phyloP scores from a whole-genome alignment of 805 yeast genomes.

The Spathaspora gorwiae region DNA sequence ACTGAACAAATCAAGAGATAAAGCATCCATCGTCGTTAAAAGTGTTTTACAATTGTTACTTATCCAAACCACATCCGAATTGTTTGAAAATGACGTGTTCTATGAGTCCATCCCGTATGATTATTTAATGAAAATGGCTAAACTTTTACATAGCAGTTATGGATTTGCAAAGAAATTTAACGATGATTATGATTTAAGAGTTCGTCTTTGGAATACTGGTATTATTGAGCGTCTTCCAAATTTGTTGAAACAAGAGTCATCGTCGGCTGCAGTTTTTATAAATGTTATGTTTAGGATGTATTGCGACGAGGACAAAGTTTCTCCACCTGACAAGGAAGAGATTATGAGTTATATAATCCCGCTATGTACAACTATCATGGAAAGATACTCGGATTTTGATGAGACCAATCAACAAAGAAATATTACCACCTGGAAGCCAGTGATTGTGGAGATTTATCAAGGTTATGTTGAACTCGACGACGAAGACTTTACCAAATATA shows the following conservation, averaged over 20 bases:
- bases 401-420: slow-evolving; percentile 77
- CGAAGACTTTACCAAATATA: slow-evolving; percentile 56
- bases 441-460: slow-evolving; percentile 79
- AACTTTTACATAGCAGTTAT: slow-evolving; percentile 63
- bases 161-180: slow-evolving; percentile 83
- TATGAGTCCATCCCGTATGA: slow-evolving; percentile 65
- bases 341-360: slow-evolving; percentile 55
- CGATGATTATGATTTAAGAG: slow-evolving; percentile 80
- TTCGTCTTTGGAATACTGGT: slow-evolving; percentile 87
- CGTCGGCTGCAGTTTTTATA: slow-evolving; percentile 82
- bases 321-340: slow-evolving; percentile 41
- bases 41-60: slow-evolving; percentile 86
- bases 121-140: slow-evolving; percentile 56
- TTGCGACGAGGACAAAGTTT: slow-evolving; percentile 55
- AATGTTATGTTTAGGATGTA: slow-evolving; percentile 76
- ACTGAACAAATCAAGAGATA: slow-evolving; percentile 46
- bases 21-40: slow-evolving; percentile 80
- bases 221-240: slow-evolving; percentile 91
- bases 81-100: slow-evolving; percentile 67
- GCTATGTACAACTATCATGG: slow-evolving; percentile 65
- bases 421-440: slow-evolving; percentile 85
- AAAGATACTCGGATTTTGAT: slow-evolving; percentile 66
- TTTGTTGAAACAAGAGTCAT: slow-evolving; percentile 83
- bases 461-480: slow-evolving; percentile 77
- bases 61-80: slow-evolving; percentile 80